Base-by-base conservation (phyloP, 2,329 filamentous ascomycete genomes). In the Ophiobolus disseminans region DNA sequence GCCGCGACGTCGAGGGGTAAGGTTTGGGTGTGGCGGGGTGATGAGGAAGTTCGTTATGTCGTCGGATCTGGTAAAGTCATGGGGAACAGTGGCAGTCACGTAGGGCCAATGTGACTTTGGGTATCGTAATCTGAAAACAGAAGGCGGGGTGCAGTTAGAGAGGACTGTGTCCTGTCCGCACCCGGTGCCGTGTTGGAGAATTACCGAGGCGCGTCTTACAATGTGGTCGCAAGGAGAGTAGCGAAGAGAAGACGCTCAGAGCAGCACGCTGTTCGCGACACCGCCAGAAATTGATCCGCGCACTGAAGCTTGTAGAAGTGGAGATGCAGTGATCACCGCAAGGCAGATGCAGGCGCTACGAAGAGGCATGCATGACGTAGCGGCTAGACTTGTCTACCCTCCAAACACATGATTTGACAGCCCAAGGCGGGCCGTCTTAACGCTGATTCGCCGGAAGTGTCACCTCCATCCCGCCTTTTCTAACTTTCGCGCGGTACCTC, bases 1-100 rank as follows among this genome's bases (percentile, higher is more conserved):
- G 87, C 85, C 79, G 76, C 86, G 86, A 66, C 34, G 50, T 49
- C 36, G 39, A 46, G 36, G 42, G 53, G 39, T 39, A 44, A 41
- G 48, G 34, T 50, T 49, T 45, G 48, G 52, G 58, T 37, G 48
- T 58, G 34, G 57, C 53, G 63, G 56, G 50, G 55, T 58, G 35
- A 49, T 53, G 48, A 52, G 50, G 39, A 46, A 42, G 46, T 48
- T 65, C 57, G 63, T 65, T 62, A 71, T 42, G 59, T 67, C 53
- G 63, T 66, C 40, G 40, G 45, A 52, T 39, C 65, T 65, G 42
- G 62, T 66, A 57, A 57, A 65, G 50, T 69, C 68, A 73, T 72
- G 63, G 58, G 57, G 60, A 49, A 61, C 44, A 53, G 48, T 44
- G 45, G 59, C 48, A 41, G 45, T 44, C 50, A 53, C 48, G 53